These are phyloP conservation scores for Acanthamoeba triangularis DNA, from an alignment of 208 protist species.

Conservation along the genomic window DNA sequence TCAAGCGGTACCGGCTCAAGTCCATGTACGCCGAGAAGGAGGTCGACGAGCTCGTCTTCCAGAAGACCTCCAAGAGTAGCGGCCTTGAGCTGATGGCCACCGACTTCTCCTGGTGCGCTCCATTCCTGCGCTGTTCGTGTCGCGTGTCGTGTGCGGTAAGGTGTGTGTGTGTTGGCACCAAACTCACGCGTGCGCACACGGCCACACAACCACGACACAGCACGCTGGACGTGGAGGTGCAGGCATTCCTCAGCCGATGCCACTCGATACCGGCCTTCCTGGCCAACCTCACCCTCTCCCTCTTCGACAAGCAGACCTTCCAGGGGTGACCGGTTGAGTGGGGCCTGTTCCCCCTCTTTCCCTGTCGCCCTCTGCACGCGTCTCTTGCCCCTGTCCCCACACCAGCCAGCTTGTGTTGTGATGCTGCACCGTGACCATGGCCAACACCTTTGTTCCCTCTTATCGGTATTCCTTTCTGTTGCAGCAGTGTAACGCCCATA, in stretches of 20 bases:
- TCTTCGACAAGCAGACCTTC: slow-evolving; percentile 48
- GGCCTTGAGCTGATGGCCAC: slow-evolving; percentile 4
- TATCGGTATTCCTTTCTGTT: too few species aligned
- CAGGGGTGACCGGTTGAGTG: too few species aligned
- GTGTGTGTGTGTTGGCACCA: neutral
- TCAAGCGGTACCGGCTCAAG: slow-evolving; percentile 21
- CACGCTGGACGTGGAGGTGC: slow-evolving; percentile 39
- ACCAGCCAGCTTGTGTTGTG: too few species aligned
- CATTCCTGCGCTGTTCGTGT: neutral
- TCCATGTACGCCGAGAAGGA: slow-evolving; percentile 47
- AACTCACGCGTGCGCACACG: neutral
- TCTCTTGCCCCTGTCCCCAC: too few species aligned
- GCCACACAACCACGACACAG: neutral
- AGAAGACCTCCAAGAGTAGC: neutral
- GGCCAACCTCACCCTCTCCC: slow-evolving; percentile 12
- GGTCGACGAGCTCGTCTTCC: slow-evolving; percentile 10
- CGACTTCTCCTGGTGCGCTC: slow-evolving; percentile 1
- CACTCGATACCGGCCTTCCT: slow-evolving; percentile 27
- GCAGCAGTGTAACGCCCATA: too few species aligned
- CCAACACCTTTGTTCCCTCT: too few species aligned
- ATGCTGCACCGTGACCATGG: too few species aligned
- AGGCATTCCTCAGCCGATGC: neutral
- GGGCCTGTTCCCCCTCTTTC: too few species aligned
- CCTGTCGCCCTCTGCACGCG: too few species aligned
- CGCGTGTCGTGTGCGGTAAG: neutral